Conservation (phyloP, 2,329 filamentous ascomycete genomes). For the Ilyonectria destructans region DNA sequence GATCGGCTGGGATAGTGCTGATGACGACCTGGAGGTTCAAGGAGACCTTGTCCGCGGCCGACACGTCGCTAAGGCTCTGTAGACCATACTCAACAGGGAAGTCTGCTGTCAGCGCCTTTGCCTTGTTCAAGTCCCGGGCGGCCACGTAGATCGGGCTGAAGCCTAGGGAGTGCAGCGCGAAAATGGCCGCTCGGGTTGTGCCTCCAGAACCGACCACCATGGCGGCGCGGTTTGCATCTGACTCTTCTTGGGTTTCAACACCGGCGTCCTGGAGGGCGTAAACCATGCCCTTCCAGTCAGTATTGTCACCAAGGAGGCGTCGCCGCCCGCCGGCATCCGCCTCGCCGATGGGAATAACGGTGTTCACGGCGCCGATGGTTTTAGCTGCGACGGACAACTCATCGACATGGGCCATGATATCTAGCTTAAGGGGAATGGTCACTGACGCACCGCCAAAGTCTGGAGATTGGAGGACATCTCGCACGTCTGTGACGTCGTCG, state of each 20-base stretch:
- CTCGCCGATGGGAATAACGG: conserved; percentile 77
- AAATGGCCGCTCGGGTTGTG: conserved; percentile 92
- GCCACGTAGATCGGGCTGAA: conserved; percentile 91
- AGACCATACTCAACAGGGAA: conserved; percentile 85
- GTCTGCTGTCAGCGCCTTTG: conserved; percentile 76
- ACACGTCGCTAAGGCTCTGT: conserved; percentile 69
- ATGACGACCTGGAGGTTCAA: conserved; percentile 79
- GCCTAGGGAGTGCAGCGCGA: conserved; percentile 86
- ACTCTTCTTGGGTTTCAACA: conserved; percentile 59
- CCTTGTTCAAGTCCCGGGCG: conserved; percentile 81
- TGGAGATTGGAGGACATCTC: conserved; percentile 76
- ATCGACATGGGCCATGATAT: conserved; percentile 87
- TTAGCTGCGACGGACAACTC: conserved; percentile 84
- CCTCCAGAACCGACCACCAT: conserved; percentile 94
- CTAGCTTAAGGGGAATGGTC: conserved; percentile 94
- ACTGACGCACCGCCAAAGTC: conserved; percentile 95
- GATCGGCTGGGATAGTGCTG: conserved; percentile 92
- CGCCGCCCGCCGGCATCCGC: conserved; percentile 58
- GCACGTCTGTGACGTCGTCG: conserved; percentile 72
- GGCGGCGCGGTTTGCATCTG: conserved; percentile 76
- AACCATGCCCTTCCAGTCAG: conserved; percentile 95
- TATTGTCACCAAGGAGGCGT: conserved; percentile 88
- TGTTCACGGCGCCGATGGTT: conserved; percentile 94
- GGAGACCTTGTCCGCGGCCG: conserved; percentile 64
- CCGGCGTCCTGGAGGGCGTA: conserved; percentile 82